These are phyloP conservation scores for Talaromyces albobiverticillius DNA, from an alignment of 2,329 filamentous ascomycete species.

Conservation along the genomic window DNA sequence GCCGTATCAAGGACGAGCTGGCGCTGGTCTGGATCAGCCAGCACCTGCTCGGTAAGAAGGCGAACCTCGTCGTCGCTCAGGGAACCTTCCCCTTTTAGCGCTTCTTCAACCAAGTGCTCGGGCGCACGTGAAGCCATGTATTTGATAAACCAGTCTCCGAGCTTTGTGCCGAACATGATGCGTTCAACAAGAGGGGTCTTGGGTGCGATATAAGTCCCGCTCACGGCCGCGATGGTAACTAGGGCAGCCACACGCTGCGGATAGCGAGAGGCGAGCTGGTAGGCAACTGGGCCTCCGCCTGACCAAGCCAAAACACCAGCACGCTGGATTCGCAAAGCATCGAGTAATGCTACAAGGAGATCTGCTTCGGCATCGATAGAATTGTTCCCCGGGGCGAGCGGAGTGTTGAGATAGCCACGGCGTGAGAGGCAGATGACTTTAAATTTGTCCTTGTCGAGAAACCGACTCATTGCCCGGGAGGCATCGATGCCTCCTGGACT, in stretches of 20 bases:
- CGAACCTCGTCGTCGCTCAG: not conserved
- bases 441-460: not conserved
- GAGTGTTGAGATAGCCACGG: not conserved
- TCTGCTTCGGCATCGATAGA: not conserved
- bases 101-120: not conserved
- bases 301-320: not conserved
- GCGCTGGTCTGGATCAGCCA: not conserved
- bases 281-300: not conserved
- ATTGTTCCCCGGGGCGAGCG: not conserved
- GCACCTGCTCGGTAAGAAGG: not conserved
- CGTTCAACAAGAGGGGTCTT: not conserved
- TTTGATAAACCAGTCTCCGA: not conserved
- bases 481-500: not conserved
- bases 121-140: not conserved
- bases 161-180: not conserved
- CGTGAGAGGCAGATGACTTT: not conserved
- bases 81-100: not conserved
- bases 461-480: not conserved
- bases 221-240: not conserved
- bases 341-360: not conserved
- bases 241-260: not conserved
- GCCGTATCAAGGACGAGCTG: not conserved
- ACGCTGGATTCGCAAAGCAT: not conserved
- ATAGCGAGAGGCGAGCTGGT: not conserved
- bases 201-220: not conserved